Conservation (phyloP, 768 basidiomycete genomes). For the Boletellus ananas region DNA sequence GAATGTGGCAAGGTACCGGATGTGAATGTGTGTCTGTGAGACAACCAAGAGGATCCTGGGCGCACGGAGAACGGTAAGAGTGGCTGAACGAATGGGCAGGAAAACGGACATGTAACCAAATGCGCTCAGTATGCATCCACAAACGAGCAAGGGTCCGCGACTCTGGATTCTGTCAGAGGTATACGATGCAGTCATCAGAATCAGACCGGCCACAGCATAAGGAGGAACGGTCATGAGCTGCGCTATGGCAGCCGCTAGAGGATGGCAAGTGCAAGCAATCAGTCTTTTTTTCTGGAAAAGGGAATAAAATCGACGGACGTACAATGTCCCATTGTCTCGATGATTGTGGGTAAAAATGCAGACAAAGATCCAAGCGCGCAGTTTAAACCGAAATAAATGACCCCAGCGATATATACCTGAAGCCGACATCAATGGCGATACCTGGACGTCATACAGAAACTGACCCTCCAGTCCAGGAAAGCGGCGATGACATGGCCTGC, state of each 20-base stretch:
- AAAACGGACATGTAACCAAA: conserved; percentile 40
- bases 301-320: conserved; percentile 4
- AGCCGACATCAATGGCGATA: conserved; percentile 4
- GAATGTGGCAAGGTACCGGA: conserved; percentile 46
- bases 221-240: conserved; percentile 55
- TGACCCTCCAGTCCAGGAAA: conserved; percentile 44
- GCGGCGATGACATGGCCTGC: conserved; percentile 42
- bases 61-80: neutral
- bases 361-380: conserved; percentile 47
- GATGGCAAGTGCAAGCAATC: conserved; percentile 1
- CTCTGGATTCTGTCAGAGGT: conserved; percentile 42
- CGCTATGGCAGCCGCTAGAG: conserved; percentile 39
- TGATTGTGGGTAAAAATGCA: conserved; percentile 55
- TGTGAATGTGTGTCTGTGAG: conserved; percentile 25
- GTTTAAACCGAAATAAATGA: conserved; percentile 48
- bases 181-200: conserved; percentile 37
- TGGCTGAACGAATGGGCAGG: neutral
- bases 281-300: neutral
- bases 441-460: neutral
- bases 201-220: conserved; percentile 41
- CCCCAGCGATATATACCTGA: conserved; percentile 43
- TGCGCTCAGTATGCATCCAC: conserved; percentile 32
- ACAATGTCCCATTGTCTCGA: conserved; percentile 48
- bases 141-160: conserved; percentile 37
- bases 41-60: conserved; percentile 34